Conservation (phyloP, 2,329 filamentous ascomycete species). For the Talaromyces sp. region DNA sequence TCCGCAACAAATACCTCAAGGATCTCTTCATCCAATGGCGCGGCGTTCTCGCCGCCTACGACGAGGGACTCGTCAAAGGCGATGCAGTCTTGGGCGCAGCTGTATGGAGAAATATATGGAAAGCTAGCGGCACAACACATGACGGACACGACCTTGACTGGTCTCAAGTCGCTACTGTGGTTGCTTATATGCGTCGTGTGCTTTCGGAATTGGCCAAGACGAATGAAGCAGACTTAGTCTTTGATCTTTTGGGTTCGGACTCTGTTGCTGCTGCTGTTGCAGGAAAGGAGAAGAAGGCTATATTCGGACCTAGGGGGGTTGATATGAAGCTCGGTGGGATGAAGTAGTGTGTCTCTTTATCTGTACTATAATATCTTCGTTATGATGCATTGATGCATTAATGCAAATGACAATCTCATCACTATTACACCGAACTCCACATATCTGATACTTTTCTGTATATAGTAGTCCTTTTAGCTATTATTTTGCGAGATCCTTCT, state of each 20-base stretch:
- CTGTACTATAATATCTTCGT: not conserved
- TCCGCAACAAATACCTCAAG: constrained; percentile 66
- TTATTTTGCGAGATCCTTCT: constrained; percentile 65
- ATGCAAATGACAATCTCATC: constrained; percentile 3
- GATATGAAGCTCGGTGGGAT: constrained; percentile 30
- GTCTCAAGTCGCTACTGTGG: constrained; percentile 58
- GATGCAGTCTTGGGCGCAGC: constrained; percentile 58
- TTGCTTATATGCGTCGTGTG: constrained; percentile 61
- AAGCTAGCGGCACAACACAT: constrained; percentile 55
- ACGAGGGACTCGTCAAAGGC: constrained; percentile 46
- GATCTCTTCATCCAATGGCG: constrained; percentile 94
- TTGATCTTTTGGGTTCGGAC: constrained; percentile 44
- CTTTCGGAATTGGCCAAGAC: constrained; percentile 54
- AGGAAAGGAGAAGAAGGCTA: constrained; percentile 25
- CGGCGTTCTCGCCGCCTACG: constrained; percentile 69
- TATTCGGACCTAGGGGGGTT: constrained; percentile 35
- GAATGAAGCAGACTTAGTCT: constrained; percentile 54
- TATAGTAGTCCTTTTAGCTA: not conserved
- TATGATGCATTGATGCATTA: not conserved
- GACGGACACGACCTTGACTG: constrained; percentile 55
- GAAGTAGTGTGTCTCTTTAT: not conserved
- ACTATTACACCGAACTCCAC: not conserved
- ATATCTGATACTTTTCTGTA: not conserved
- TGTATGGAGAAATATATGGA: constrained; percentile 91
- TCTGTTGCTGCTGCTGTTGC: constrained; percentile 20